phyloP scores from a whole-genome alignment of 371 early-diverging fungal species.

The Chytridium lagenaria region DNA sequence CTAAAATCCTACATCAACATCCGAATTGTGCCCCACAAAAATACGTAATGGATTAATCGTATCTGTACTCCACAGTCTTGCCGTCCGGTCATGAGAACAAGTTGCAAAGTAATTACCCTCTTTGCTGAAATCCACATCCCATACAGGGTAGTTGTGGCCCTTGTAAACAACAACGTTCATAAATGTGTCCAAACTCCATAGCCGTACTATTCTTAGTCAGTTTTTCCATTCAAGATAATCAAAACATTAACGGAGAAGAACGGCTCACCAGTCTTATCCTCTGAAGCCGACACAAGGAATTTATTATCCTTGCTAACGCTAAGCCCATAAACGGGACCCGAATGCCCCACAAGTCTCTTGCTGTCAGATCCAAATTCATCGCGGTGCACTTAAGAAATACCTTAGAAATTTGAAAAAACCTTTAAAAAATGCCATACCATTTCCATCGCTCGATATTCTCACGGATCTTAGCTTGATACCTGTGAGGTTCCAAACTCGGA shows the following conservation, averaged over 20 bases:
- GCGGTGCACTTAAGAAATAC: constrained; percentile 13
- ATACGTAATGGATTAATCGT: constrained; percentile 95
- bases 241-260: too few relatives aligned
- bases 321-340: constrained; percentile 94
- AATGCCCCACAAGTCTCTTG: constrained; percentile 86
- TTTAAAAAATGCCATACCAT: background rate
- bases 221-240: background rate
- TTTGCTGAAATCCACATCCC: constrained; percentile 71
- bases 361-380: constrained; percentile 22
- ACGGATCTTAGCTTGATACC: constrained; percentile 21
- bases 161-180: constrained; percentile 92
- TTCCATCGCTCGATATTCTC: constrained; percentile 24
- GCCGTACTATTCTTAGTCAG: constrained; percentile 64
- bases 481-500: constrained; percentile 84
- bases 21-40: constrained; percentile 97
- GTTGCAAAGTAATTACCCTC: constrained; percentile 96
- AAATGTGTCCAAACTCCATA: constrained; percentile 95
- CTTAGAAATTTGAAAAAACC: too few relatives aligned
- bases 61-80: constrained; percentile 96
- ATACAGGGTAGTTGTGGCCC: constrained; percentile 98
- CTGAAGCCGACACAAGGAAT: constrained; percentile 92
- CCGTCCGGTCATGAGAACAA: constrained; percentile 96
- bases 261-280: constrained; percentile 96
- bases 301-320: constrained; percentile 90
- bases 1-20: constrained; percentile 83